Percentiles rank a stretch among this genome's conserved stretches.
Evolutionary conservation across 257 asterid species (phyloP).

Genomic region (Penstemon davidsonii): DNA sequence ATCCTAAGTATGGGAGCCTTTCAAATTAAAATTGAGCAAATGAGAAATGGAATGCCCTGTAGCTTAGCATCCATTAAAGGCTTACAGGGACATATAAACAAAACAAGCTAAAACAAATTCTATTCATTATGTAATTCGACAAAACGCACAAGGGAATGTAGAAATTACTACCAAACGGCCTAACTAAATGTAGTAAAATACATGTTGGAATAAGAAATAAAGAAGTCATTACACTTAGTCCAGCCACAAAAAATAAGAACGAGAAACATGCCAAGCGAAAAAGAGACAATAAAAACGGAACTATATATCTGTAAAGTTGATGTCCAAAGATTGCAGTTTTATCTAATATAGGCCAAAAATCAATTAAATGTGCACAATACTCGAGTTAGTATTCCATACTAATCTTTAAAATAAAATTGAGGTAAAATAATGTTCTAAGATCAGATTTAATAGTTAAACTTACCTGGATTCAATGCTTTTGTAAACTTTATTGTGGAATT

Average conservation of each 20-base stretch:
- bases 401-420: not conserved
- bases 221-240: no score
- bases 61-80: not conserved
- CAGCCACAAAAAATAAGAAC: not conserved
- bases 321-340: no score
- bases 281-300: not conserved
- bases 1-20: not conserved
- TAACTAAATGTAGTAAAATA: no score
- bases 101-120: not conserved
- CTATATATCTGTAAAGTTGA: no score
- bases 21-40: not conserved
- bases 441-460: slow-evolving; percentile 4
- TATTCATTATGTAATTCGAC: not conserved
- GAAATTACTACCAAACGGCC: not conserved
- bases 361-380: no score
- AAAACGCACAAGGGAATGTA: not conserved
- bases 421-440: slow-evolving; percentile 19
- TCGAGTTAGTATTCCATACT: no score
- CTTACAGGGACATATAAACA: no score
- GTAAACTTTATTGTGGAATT: slow-evolving; percentile 63
- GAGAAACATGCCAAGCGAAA: no score
- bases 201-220: no score
- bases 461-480: slow-evolving; percentile 75
- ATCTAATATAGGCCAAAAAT: no score
- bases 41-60: not conserved